phyloP scores from a whole-genome alignment of 2,329 filamentous ascomycete species.

The Ceratocystis eucalypticola region DNA sequence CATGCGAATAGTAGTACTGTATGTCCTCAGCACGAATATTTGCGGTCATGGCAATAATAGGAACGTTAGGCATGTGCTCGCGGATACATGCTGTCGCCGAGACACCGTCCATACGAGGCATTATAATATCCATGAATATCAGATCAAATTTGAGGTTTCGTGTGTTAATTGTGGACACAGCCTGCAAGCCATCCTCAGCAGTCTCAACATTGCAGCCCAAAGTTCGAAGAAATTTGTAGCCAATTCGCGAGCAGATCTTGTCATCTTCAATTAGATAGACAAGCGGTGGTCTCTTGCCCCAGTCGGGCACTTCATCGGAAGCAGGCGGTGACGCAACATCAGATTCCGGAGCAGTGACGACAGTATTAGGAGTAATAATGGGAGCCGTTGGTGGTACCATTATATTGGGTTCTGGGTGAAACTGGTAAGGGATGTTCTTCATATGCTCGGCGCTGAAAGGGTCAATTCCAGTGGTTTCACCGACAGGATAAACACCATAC shows the following conservation, averaged over 20 bases:
- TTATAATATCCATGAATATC: conserved; percentile 89
- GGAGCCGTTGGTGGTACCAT: conserved; percentile 7
- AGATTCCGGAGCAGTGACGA: neutral
- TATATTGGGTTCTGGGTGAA: conserved; percentile 25
- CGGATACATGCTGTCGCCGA: conserved; percentile 88
- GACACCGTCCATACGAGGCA: conserved; percentile 91
- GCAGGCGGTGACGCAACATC: conserved; percentile 8
- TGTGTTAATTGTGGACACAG: conserved; percentile 65
- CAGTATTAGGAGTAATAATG: conserved; percentile 2
- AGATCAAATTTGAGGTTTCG: conserved; percentile 44
- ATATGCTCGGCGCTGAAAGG: conserved; percentile 91
- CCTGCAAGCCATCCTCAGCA: conserved; percentile 76
- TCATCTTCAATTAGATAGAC: conserved; percentile 85
- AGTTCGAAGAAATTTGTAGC: conserved; percentile 51
- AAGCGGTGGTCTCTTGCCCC: conserved; percentile 53
- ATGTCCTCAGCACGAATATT: conserved; percentile 96
- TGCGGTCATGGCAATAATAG: conserved; percentile 96
- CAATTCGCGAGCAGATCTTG: conserved; percentile 52
- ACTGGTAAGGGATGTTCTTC: conserved; percentile 80
- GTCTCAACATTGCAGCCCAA: conserved; percentile 55
- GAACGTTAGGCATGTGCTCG: conserved; percentile 66
- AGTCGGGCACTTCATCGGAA: conserved; percentile 28
- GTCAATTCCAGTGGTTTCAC: conserved; percentile 81
- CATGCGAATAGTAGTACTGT: conserved; percentile 91
- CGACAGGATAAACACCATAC: conserved; percentile 77